Conservation (phyloP, 768 basidiomycete genomes). For the Termitomyces sp. region DNA sequence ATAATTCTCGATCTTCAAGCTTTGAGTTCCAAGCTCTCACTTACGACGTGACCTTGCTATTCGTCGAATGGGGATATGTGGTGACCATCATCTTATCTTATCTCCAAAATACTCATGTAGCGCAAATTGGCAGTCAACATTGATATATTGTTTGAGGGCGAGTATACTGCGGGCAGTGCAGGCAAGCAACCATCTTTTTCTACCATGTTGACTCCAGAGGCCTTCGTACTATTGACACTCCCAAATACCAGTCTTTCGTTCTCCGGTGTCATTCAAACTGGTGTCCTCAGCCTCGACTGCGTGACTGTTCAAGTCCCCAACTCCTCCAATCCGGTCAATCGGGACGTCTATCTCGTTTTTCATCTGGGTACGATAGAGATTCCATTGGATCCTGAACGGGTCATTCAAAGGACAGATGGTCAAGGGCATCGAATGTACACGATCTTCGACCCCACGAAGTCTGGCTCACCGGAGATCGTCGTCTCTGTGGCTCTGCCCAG, state of each 20-base stretch:
- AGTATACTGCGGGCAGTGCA: background rate
- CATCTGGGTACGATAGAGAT: slow-evolving; percentile 49
- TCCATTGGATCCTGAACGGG: slow-evolving; percentile 51
- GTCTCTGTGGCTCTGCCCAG: slow-evolving; percentile 27
- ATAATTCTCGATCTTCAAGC: background rate
- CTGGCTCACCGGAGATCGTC: slow-evolving; percentile 29
- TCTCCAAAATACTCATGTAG: background rate
- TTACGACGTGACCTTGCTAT: no score
- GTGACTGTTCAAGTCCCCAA: slow-evolving; percentile 42
- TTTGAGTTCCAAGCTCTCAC: no score
- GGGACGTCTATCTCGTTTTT: slow-evolving; percentile 64
- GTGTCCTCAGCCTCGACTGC: slow-evolving; percentile 53
- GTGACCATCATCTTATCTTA: slow-evolving; percentile 3
- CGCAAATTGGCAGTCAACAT: background rate
- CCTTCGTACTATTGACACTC: slow-evolving; percentile 50
- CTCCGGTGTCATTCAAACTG: slow-evolving; percentile 27
- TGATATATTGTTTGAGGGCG: background rate
- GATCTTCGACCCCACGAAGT: slow-evolving; percentile 30
- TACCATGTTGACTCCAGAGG: slow-evolving; percentile 26
- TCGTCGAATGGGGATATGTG: background rate
- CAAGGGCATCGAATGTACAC: slow-evolving; percentile 36
- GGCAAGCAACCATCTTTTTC: background rate
- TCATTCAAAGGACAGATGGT: slow-evolving; percentile 33
- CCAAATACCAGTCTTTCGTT: slow-evolving; percentile 38
- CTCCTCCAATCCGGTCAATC: slow-evolving; percentile 26